Percentiles rank a stretch among this genome's conserved stretches.
Evolutionary conservation across 768 basidiomycete species (phyloP).

Genomic region (Suillus cothurnatus): DNA sequence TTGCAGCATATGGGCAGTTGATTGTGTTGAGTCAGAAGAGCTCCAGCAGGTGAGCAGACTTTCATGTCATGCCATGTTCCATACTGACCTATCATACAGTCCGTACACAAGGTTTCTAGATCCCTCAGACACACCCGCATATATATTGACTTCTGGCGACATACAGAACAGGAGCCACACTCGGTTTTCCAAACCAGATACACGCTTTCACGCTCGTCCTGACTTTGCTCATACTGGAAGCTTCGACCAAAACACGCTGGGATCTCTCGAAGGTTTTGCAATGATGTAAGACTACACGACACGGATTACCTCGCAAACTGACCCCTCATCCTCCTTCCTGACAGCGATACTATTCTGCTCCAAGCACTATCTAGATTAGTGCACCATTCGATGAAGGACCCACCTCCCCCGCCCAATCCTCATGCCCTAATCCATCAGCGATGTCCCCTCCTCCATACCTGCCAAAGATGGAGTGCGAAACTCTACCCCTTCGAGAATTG

Average conservation of each 20-base stretch:
- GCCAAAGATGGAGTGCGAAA: too few relatives aligned
- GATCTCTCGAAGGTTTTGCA: neutral
- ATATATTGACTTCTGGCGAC: neutral
- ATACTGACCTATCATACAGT: neutral
- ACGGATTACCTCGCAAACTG: too few relatives aligned
- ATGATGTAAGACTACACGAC: neutral
- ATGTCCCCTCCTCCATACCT: too few relatives aligned
- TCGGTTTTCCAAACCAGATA: neutral
- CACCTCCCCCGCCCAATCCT: too few relatives aligned
- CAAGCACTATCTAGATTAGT: too few relatives aligned
- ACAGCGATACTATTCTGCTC: too few relatives aligned
- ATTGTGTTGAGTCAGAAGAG: neutral
- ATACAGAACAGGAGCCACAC: neutral
- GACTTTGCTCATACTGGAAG: neutral
- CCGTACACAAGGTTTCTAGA: neutral
- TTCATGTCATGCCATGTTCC: neutral
- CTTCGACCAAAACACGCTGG: neutral
- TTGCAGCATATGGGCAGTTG: conserved; percentile 87
- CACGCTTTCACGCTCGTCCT: neutral
- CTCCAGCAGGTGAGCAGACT: neutral
- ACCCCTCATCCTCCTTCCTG: too few relatives aligned
- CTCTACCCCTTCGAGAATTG: too few relatives aligned
- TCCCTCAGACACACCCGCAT: neutral
- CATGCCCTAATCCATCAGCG: too few relatives aligned
- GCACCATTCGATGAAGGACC: too few relatives aligned